Evolutionary conservation across 192 early-diverging fungal genomes (phyloP).

Genomic region (Coemansia aciculifera): DNA sequence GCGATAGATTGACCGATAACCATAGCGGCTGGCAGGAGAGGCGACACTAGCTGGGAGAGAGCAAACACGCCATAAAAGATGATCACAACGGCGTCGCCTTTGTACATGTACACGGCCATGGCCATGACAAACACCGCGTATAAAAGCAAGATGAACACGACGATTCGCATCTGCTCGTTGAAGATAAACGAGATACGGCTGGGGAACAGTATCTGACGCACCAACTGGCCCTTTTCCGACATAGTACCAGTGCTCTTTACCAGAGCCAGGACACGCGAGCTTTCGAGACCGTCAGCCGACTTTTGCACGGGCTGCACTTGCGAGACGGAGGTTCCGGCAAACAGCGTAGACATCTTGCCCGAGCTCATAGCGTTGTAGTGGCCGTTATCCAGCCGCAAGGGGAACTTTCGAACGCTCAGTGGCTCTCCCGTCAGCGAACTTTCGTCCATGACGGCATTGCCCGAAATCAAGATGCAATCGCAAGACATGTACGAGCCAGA

Average conservation of each 20-base stretch:
- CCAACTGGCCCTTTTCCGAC: slow-evolving; percentile 59
- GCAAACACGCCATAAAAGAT: slow-evolving; percentile 59
- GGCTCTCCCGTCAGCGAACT: slow-evolving; percentile 73
- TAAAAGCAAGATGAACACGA: slow-evolving; percentile 52
- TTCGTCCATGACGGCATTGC: slow-evolving; percentile 70
- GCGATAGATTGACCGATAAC: slow-evolving; percentile 61
- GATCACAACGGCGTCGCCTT: slow-evolving; percentile 55
- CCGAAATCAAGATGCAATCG: slow-evolving; percentile 63
- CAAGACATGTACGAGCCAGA: slow-evolving; percentile 57
- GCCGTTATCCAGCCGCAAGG: slow-evolving; percentile 59
- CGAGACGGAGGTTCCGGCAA: slow-evolving; percentile 64
- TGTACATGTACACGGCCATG: slow-evolving; percentile 40
- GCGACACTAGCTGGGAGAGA: slow-evolving; percentile 58
- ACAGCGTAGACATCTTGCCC: slow-evolving; percentile 63
- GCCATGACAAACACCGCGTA: slow-evolving; percentile 50
- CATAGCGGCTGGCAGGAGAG: slow-evolving; percentile 61
- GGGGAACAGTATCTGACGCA: slow-evolving; percentile 65
- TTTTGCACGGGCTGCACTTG: slow-evolving; percentile 39
- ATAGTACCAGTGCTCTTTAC: slow-evolving; percentile 48
- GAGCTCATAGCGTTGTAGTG: slow-evolving; percentile 29
- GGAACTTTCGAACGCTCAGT: slow-evolving; percentile 69
- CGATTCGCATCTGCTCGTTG: slow-evolving; percentile 63
- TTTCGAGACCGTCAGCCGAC: slow-evolving; percentile 30
- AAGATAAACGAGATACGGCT: slow-evolving; percentile 60
- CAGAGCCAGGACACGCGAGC: slow-evolving; percentile 27